phyloP scores from a whole-genome alignment of 2,329 filamentous ascomycete genomes.

The Venturia carpophila region DNA sequence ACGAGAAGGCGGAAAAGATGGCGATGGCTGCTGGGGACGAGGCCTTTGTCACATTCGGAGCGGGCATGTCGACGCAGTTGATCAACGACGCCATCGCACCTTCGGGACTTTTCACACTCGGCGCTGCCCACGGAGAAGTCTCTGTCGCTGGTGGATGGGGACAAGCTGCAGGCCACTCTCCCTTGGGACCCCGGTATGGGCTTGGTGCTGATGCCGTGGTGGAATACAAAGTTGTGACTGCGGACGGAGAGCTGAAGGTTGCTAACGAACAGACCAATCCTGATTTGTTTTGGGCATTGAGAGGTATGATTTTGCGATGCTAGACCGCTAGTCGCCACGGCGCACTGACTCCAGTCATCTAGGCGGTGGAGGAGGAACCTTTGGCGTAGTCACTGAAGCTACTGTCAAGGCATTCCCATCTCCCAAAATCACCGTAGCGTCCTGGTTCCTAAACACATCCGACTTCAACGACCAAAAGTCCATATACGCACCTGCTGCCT shows the following conservation, averaged over 20 bases:
- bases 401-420: conserved; percentile 27
- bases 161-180: conserved; percentile 38
- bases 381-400: conserved; percentile 30
- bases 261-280: conserved; percentile 16
- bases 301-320: conserved; percentile 19
- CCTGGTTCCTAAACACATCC: conserved; percentile 14
- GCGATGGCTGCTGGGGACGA: background rate
- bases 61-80: background rate
- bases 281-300: conserved; percentile 19
- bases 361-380: conserved; percentile 22
- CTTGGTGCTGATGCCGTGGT: conserved; percentile 33
- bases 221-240: conserved; percentile 32
- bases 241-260: conserved; percentile 17
- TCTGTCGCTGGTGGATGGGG: conserved; percentile 33
- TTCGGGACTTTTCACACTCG: conserved; percentile 15
- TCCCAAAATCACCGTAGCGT: conserved; percentile 12
- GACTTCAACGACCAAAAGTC: conserved; percentile 2
- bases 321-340: background rate
- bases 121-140: conserved; percentile 23
- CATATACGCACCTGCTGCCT: conserved; percentile 15
- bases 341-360: background rate
- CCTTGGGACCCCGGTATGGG: conserved; percentile 31
- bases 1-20: conserved; percentile 6
- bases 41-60: conserved; percentile 17
- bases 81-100: conserved; percentile 14